Base-by-base conservation (phyloP, 352 stramenopile species). In the Pythium dissimile region DNA sequence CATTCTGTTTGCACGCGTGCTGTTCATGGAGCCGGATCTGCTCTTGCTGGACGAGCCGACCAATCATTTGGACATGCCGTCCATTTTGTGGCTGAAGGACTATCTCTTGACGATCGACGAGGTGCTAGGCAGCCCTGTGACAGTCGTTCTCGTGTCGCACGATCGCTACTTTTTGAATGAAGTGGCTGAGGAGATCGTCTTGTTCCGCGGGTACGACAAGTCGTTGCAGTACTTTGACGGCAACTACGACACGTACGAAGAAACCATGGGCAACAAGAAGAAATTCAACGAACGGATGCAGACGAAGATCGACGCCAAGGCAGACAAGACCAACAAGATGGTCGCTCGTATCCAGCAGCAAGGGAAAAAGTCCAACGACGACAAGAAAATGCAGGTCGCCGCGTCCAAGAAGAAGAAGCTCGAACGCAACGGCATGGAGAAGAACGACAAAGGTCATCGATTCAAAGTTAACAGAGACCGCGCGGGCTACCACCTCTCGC, bases 131-230 rank as follows among this genome's bases (percentile, higher is more conserved):
- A 73, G 44, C 20, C 72, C 72, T 2, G 69, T 85, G 4, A 98
- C 92, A 7, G 65, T 97, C 13, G 74, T 97, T 7, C 64, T 97
- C 13, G 92, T 98, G 11, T 96, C 79, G 38, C 93, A 98, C 67
- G 95, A 98, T 61, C 80, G 94, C 7, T 84, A 83, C 41, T 98
- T 98, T 65, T 61, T 98, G 28, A 98, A 98, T 68, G 91, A 94
- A 43, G 84, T 98, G 20, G 67, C 66, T 1, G 66, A 81, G 31
- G 65, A 80, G 45, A 87, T 72, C 2, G 74, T 87, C 21, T 67
- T 84, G 47, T 82, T 87, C 53, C 72, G 75, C 11, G 72, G 65
- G 1, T 76, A 73, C 6, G 75, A 87, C 48, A 83, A 84, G 61
- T 72, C 69, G 20, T 59, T 87, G 5, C 74, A 58, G 35, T 87